phyloP scores from a whole-genome alignment of 306 rosid genomes.

The Rosa rugosa region DNA sequence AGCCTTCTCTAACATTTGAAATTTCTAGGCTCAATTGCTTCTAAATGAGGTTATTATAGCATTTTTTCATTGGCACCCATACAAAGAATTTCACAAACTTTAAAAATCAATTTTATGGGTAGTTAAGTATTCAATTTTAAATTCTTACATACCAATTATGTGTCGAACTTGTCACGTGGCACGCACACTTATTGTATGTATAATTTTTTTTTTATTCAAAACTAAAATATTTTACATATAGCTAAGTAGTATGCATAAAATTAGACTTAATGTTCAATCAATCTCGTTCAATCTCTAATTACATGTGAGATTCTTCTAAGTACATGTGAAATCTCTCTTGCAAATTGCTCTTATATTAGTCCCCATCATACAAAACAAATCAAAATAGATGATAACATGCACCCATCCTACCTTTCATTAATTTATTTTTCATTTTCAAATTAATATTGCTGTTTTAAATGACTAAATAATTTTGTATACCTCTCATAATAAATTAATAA shows the following conservation, averaged over 20 bases:
- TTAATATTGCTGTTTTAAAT: background rate
- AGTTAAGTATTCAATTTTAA: too few relatives aligned
- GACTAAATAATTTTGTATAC: background rate
- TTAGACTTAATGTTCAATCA: too few relatives aligned
- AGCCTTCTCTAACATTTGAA: too few relatives aligned
- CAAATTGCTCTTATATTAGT: background rate
- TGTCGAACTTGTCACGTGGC: fast-evolving
- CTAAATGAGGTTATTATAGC: too few relatives aligned
- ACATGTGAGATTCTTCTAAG: background rate
- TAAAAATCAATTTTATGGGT: too few relatives aligned
- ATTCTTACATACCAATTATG: background rate
- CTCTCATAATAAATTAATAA: background rate
- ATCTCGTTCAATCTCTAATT: background rate
- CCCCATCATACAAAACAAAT: background rate
- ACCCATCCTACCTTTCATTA: background rate
- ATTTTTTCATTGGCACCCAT: too few relatives aligned
- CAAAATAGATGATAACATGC: background rate
- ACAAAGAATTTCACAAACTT: too few relatives aligned
- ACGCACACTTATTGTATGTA: too few relatives aligned
- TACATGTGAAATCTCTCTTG: background rate
- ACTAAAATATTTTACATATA: too few relatives aligned
- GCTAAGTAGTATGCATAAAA: too few relatives aligned
- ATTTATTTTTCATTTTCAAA: background rate
- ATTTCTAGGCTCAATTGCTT: too few relatives aligned
- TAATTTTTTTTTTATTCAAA: too few relatives aligned